Percentiles rank a stretch among this genome's conserved stretches.
These are phyloP conservation scores for Nakazawaea populi DNA, from an alignment of 805 yeast genomes.

Conservation along the genomic window DNA sequence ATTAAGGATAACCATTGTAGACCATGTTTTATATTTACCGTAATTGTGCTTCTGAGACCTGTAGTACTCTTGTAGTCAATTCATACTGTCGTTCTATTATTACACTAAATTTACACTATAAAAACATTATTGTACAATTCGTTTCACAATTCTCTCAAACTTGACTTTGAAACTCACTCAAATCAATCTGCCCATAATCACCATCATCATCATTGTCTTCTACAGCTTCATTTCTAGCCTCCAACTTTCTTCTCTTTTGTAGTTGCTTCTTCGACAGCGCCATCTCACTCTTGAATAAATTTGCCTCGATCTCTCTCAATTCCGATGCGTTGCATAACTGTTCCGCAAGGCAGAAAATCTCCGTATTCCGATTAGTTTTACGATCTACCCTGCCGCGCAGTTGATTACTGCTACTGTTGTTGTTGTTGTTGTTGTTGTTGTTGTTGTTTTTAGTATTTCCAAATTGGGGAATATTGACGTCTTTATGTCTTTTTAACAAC, in stretches of 20 bases:
- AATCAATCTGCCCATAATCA: no score
- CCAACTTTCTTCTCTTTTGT: neutral
- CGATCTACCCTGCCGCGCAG: no score
- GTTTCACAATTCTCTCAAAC: no score
- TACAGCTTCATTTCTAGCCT: neutral
- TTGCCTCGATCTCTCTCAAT: constrained; percentile 19
- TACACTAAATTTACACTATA: neutral
- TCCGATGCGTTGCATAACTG: constrained; percentile 19
- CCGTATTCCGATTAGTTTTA: neutral
- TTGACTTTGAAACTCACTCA: no score
- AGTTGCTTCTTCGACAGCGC: neutral
- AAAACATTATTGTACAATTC: neutral
- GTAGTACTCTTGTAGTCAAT: no score
- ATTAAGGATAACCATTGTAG: no score
- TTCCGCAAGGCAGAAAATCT: constrained; percentile 12
- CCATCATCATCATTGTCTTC: neutral
- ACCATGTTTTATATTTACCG: no score
- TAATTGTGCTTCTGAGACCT: no score
- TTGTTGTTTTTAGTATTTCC: neutral
- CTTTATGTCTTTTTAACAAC: constrained; percentile 23
- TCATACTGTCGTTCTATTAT: no score
- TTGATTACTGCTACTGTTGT: neutral
- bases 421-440: no score
- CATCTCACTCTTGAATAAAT: constrained; percentile 16
- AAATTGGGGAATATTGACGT: neutral